These are phyloP conservation scores for Candida dubliniensis DNA, from an alignment of 1,139 yeast genomes.

Conservation along the genomic window DNA sequence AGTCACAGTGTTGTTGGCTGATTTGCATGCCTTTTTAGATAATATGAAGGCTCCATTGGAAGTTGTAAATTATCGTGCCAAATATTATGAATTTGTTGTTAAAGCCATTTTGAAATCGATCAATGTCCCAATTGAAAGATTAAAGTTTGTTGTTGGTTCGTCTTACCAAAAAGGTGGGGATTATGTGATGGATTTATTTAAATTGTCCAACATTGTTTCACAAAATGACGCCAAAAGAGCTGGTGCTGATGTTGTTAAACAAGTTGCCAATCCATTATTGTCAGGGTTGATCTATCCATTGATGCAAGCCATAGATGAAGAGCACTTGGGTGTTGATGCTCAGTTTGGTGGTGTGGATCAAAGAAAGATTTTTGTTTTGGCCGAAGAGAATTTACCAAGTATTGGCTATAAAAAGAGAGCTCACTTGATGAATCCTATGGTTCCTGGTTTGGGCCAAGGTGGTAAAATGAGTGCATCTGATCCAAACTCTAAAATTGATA, in stretches of 20 bases:
- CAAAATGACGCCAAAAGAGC: slow-evolving; percentile 98
- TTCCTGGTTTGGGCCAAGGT: slow-evolving; percentile 95
- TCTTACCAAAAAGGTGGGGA: slow-evolving; percentile 77
- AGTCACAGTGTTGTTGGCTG: slow-evolving; percentile 91
- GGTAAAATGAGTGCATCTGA: slow-evolving; percentile 99
- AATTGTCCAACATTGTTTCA: slow-evolving; percentile 75
- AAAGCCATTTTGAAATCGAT: slow-evolving; percentile 83
- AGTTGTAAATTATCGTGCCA: slow-evolving; percentile 83
- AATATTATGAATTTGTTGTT: slow-evolving; percentile 80
- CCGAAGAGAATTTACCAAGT: slow-evolving; percentile 87
- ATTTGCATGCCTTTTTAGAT: slow-evolving; percentile 93
- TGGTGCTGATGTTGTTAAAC: slow-evolving; percentile 99
- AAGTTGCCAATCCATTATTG: slow-evolving; percentile 88
- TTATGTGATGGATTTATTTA: slow-evolving; percentile 87
- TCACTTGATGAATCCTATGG: slow-evolving; percentile 98
- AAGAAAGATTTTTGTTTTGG: slow-evolving; percentile 94
- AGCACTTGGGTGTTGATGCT: slow-evolving; percentile 82
- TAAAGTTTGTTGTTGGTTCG: slow-evolving; percentile 83
- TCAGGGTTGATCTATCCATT: slow-evolving; percentile 95
- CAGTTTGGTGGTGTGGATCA: slow-evolving; percentile 99
- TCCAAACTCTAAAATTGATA: slow-evolving; percentile 94
- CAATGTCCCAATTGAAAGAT: slow-evolving; percentile 87
- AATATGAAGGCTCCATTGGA: slow-evolving; percentile 98
- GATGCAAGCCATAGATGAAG: slow-evolving; percentile 98
- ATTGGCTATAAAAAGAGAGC: slow-evolving; percentile 96